Conservation (phyloP, 2,329 filamentous ascomycete species). For the Trichoderma koningii region DNA sequence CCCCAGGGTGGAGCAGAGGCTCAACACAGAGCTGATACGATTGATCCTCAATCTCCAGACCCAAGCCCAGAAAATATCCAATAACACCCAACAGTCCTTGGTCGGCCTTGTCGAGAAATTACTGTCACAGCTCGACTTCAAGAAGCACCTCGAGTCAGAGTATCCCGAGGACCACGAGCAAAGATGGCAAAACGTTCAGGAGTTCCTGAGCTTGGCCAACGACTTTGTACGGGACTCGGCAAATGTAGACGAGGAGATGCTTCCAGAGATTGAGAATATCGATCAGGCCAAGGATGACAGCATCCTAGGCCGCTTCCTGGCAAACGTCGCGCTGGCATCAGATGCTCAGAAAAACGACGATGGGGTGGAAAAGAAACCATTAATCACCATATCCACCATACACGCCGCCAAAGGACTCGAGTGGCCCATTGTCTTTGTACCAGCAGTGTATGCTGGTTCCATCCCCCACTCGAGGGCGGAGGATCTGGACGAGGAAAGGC, state of each 20-base stretch:
- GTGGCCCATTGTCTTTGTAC: conserved; percentile 94
- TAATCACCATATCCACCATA: conserved; percentile 92
- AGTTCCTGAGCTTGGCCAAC: conserved; percentile 76
- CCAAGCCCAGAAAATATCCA: conserved; percentile 36
- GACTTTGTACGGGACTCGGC: conserved; percentile 62
- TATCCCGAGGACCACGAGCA: conserved; percentile 75
- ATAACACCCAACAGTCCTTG: conserved; percentile 40
- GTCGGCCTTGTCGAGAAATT: conserved; percentile 55
- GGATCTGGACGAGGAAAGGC: conserved; percentile 82
- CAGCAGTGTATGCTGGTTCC: conserved; percentile 83
- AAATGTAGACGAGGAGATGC: conserved; percentile 53
- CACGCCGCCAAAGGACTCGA: conserved; percentile 95
- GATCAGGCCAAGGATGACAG: conserved; percentile 67
- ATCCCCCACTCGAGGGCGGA: conserved; percentile 88
- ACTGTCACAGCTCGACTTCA: conserved; percentile 68
- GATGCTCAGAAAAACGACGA: conserved; percentile 69
- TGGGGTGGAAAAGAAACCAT: conserved; percentile 56
- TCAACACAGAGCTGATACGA: conserved; percentile 53
- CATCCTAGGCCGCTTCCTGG: conserved; percentile 75
- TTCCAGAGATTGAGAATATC: conserved; percentile 70
- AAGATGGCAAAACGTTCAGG: conserved; percentile 85
- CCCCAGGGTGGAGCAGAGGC: conserved; percentile 54
- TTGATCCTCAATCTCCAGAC: conserved; percentile 42
- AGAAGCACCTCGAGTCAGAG: conserved; percentile 70
- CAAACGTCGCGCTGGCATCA: conserved; percentile 83